A percentile compares a stretch with the other conserved stretches of the same genome.
phyloP scores from a whole-genome alignment of 208 protist genomes.

The Phytomonas sp. region DNA sequence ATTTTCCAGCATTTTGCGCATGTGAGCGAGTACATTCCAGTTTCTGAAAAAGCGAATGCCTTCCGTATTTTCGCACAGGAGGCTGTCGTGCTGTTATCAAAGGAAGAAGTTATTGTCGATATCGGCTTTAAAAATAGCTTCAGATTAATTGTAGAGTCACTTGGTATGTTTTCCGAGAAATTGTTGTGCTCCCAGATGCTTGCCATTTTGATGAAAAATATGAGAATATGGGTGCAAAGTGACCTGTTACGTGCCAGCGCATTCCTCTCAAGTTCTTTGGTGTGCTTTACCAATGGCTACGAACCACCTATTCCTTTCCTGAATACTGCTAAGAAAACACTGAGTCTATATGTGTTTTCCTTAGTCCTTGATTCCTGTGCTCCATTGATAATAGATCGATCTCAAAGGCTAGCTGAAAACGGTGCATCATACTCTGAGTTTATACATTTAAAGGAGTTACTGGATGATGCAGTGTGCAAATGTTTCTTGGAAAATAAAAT shows the following conservation, averaged over 20 bases:
- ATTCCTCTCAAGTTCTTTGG: not conserved
- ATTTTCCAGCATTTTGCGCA: not conserved
- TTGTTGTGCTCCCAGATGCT: not conserved
- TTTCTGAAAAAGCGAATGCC: not conserved
- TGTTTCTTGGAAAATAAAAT: not conserved
- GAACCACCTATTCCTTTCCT: not conserved
- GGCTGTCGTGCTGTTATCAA: not conserved
- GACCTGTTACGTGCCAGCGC: not conserved
- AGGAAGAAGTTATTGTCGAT: not conserved
- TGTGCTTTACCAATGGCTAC: not conserved
- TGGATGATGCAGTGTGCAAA: not conserved
- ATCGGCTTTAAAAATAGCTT: not conserved
- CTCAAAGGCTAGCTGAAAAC: not conserved
- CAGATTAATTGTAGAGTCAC: not conserved
- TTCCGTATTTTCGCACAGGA: conserved; percentile 2
- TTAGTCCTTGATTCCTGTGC: not conserved
- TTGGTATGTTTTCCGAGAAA: not conserved
- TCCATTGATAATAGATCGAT: not conserved
- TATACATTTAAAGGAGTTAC: not conserved
- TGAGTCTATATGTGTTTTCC: not conserved
- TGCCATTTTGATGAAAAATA: not conserved
- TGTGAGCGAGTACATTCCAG: not conserved
- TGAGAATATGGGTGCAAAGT: not conserved
- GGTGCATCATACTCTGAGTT: not conserved
- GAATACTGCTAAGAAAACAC: not conserved